phyloP scores from a whole-genome alignment of 768 basidiomycete species.

The Hirschioporus abietinus region DNA sequence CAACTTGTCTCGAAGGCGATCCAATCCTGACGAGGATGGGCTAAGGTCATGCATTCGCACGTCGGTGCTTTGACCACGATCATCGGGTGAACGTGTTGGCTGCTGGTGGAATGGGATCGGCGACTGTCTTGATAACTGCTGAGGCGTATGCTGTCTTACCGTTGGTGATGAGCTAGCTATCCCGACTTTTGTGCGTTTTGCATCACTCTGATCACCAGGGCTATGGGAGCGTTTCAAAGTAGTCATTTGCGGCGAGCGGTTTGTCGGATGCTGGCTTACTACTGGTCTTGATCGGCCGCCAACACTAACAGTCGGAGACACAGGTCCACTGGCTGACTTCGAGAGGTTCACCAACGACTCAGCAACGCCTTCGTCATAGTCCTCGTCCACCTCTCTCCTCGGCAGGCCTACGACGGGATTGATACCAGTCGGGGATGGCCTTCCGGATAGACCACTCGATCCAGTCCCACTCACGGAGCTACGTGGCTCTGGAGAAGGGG shows the following conservation, averaged over 20 bases:
- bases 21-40: constrained; percentile 43
- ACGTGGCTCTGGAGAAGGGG: constrained; percentile 47
- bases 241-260: constrained; percentile 53
- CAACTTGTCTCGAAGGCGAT: constrained; percentile 31
- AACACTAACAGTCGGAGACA: constrained; percentile 52
- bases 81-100: constrained; percentile 63
- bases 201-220: constrained; percentile 55
- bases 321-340: constrained; percentile 26
- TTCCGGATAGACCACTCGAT: constrained; percentile 51
- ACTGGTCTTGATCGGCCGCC: constrained; percentile 45
- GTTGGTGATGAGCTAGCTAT: constrained; percentile 39
- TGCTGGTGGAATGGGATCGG: constrained; percentile 74
- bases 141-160: constrained; percentile 45
- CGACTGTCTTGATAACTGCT: constrained; percentile 59
- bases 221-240: constrained; percentile 66
- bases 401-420: constrained; percentile 46
- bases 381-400: constrained; percentile 75
- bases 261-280: constrained; percentile 49
- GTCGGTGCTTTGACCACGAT: constrained; percentile 32
- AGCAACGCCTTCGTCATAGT: constrained; percentile 91
- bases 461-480: constrained; percentile 48
- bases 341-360: constrained; percentile 76
- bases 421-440: constrained; percentile 65
- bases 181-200: constrained; percentile 64
- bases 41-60: constrained; percentile 36